Base-by-base conservation (phyloP, 1,139 yeast species). In the Lodderomyces metapsilosis region DNA sequence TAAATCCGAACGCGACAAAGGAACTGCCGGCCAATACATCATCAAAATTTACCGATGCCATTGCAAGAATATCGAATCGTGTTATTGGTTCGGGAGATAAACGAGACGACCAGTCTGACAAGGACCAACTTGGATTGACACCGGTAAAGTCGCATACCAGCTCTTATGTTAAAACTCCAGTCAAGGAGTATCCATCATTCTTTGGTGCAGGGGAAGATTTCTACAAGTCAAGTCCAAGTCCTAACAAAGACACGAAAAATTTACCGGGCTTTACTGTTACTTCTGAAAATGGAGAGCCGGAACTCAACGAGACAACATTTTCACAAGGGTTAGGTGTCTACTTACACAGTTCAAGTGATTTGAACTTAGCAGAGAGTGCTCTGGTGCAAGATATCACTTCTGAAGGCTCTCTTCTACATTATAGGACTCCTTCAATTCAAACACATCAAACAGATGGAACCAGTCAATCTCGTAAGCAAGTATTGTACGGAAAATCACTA, bases 51-150 rank as follows among this genome's bases (percentile, higher is more conserved):
- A 41, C 71, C 4, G 59, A 61, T 41, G 57, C 62, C 3, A 46
- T 71, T 28, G 50, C 71, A 3, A 52, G 72, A 42, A 59, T 71
- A 2, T 66, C 75, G 0, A 73, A 71, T 41, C 66, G 77, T 50
- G 63, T 71, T 38, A 76, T 74, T 1, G 77, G 76, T 4, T 46
- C 62, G 11, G 66, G 64, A 9, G 43, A 56, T 8, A 39, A 34
- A 12, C 16, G 34, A 11, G 38, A 22, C 17, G 38, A 37, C 27
- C 44, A 44, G 3, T 9, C 24, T 16, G 27, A 33, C 3, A 18
- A 18, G 3, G 36, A 33, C 8, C 25, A 18, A 12, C 25, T 23
- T 21, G 23, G 23, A 4, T 32, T 32, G 24, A 15, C 20, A 12
- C 24, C n/a, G n/a, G 25, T 22, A 5, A 21, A 12, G 10, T 38